Evolutionary conservation across 257 asterid species (phyloP).

Genomic region (Capsicum rhomboideum): DNA sequence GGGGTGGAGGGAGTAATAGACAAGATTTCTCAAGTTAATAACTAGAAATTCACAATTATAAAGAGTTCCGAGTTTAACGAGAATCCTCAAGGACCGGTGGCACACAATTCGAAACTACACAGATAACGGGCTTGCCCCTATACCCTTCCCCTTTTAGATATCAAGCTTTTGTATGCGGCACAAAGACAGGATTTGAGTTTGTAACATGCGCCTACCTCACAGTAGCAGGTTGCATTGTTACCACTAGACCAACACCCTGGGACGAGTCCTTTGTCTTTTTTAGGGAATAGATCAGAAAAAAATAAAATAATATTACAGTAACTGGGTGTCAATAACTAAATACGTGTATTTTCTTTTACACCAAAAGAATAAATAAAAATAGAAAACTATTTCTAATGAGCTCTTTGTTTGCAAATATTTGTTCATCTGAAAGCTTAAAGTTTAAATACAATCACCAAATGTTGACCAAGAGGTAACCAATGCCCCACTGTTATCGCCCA

Average conservation of each 20-base stretch:
- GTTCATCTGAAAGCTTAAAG: not conserved
- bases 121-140: not conserved
- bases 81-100: not conserved
- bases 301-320: not conserved
- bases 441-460: not conserved
- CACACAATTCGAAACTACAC: not conserved
- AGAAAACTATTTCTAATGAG: not conserved
- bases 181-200: not conserved
- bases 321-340: not conserved
- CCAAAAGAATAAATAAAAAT: not conserved
- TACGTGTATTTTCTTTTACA: not conserved
- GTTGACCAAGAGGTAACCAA: not conserved
- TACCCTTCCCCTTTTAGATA: not conserved
- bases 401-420: not conserved
- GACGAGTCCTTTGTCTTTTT: not conserved
- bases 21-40: not conserved
- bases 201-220: not conserved
- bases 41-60: not conserved
- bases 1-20: not conserved
- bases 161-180: not conserved
- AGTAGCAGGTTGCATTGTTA: not conserved
- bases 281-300: not conserved
- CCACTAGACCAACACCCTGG: not conserved
- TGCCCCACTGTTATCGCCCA: not conserved
- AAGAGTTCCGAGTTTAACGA: not conserved